A percentile compares a stretch with the other conserved stretches of the same genome.
phyloP scores from a whole-genome alignment of 306 rosid genomes.

The Sicyos edulis region DNA sequence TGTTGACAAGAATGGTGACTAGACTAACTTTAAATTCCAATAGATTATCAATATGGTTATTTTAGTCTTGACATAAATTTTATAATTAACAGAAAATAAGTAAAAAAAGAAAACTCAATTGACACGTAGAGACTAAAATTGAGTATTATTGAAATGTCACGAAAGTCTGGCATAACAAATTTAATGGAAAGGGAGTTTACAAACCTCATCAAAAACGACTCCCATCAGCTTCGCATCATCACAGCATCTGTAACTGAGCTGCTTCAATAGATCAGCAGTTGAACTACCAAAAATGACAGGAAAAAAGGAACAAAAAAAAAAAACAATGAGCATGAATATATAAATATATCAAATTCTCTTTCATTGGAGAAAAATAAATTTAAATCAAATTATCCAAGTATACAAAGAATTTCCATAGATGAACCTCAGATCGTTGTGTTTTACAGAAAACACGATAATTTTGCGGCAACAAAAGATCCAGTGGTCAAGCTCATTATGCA shows the following conservation, averaged over 20 bases:
- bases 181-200: conserved; percentile 24
- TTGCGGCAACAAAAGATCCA: conserved; percentile 71
- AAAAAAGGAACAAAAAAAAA: not conserved
- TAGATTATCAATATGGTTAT: too few relatives aligned
- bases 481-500: conserved; percentile 34
- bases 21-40: too few relatives aligned
- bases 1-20: too few relatives aligned
- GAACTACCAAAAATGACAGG: conserved; percentile 29
- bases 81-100: too few relatives aligned
- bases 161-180: not conserved
- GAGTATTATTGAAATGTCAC: too few relatives aligned
- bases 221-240: conserved; percentile 45
- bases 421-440: conserved; percentile 60
- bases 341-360: not conserved
- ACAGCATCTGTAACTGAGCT: conserved; percentile 44
- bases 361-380: not conserved
- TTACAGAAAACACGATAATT: conserved; percentile 52
- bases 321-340: conserved; percentile 10
- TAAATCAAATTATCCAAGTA: conserved; percentile 9
- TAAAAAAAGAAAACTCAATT: too few relatives aligned
- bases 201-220: conserved; percentile 59
- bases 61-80: too few relatives aligned
- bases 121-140: too few relatives aligned
- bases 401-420: not conserved
- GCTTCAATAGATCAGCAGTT: conserved; percentile 58